A percentile compares a stretch with the other conserved stretches of the same genome.
Conservation (phyloP, 768 basidiomycete species). For the Pleurotus salmoneostramineus region DNA sequence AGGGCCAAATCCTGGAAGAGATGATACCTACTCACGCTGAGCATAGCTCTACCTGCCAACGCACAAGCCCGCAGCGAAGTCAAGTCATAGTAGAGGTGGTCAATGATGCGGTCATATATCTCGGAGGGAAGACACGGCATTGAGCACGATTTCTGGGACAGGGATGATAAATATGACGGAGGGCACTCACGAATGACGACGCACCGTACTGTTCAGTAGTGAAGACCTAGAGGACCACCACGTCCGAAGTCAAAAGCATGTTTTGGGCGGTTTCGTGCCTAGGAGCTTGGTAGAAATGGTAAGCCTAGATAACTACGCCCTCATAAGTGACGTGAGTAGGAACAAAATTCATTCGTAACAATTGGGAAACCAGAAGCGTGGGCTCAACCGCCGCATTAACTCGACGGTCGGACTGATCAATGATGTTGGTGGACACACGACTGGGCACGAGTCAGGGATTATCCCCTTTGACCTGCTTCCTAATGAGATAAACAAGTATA, state of each 20-base stretch:
- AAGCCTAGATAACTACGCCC: not conserved
- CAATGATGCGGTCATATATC: slow-evolving; percentile 6
- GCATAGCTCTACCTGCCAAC: not conserved
- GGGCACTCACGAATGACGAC: not conserved
- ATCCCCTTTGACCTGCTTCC: no score
- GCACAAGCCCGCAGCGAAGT: not conserved
- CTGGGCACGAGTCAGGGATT: no score
- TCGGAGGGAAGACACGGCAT: slow-evolving; percentile 6
- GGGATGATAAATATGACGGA: not conserved
- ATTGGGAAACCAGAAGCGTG: not conserved
- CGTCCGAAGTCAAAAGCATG: not conserved
- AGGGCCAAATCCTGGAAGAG: slow-evolving; percentile 2
- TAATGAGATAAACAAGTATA: no score
- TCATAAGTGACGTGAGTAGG: not conserved
- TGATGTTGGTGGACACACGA: no score
- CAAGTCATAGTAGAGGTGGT: slow-evolving; percentile 3
- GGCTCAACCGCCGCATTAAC: not conserved
- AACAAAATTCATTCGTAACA: not conserved
- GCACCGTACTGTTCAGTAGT: not conserved
- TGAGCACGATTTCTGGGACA: not conserved
- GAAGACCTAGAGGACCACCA: not conserved
- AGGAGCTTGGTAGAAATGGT: not conserved
- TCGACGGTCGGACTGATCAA: slow-evolving; percentile 1
- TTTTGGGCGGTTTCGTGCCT: not conserved
- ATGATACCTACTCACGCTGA: slow-evolving; percentile 5